Percentiles rank a stretch among this genome's conserved stretches.
phyloP scores from a whole-genome alignment of 208 protist species.

The Strigomonas culicis region DNA sequence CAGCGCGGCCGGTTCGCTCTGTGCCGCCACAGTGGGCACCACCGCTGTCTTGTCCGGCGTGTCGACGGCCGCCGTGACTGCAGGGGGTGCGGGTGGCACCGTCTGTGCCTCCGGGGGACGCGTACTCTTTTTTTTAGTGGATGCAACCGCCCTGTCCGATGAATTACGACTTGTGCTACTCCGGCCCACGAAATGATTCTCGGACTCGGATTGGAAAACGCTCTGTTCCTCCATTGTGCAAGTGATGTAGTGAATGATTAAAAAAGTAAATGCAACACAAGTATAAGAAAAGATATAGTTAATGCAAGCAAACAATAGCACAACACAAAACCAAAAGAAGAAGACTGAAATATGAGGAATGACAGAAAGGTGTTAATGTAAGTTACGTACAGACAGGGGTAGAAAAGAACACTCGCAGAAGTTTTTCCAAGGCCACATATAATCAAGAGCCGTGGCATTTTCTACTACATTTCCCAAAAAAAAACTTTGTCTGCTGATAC shows the following conservation, averaged over 20 bases:
- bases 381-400: not conserved
- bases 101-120: not conserved
- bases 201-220: constrained; percentile 18
- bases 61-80: not conserved
- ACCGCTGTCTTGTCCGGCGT: not conserved
- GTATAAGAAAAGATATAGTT: constrained; percentile 16
- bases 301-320: not conserved
- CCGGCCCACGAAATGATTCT: too few relatives aligned
- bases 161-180: too few relatives aligned
- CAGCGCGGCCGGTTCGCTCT: not conserved
- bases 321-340: constrained; percentile 11
- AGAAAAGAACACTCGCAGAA: not conserved
- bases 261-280: constrained; percentile 5
- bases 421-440: too few relatives aligned
- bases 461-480: too few relatives aligned
- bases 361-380: constrained; percentile 6
- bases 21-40: not conserved
- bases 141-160: too few relatives aligned
- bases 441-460: too few relatives aligned
- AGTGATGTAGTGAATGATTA: constrained; percentile 5
- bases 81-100: not conserved
- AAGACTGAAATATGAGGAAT: constrained; percentile 5
- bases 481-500: too few relatives aligned
- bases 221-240: constrained; percentile 26
- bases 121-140: not conserved